Percentiles rank a stretch among this genome's conserved stretches.
These are phyloP conservation scores for Colletotrichum theobromicola DNA, from an alignment of 2,329 filamentous ascomycete species.

Conservation along the genomic window DNA sequence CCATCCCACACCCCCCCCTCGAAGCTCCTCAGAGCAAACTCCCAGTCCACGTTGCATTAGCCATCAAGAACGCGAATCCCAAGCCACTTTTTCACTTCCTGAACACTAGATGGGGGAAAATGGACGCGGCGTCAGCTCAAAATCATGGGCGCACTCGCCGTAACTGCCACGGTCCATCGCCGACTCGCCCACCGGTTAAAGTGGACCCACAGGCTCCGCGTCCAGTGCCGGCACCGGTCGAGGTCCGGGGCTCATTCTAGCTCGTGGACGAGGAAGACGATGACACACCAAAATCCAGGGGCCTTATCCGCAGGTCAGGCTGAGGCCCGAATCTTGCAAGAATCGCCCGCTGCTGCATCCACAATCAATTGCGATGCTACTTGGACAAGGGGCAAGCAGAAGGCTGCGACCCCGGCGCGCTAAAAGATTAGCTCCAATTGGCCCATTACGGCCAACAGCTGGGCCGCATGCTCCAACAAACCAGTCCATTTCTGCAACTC, in stretches of 20 bases:
- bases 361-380: not conserved
- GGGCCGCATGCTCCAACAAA: not conserved
- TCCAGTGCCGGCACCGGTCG: not conserved
- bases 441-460: not conserved
- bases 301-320: not conserved
- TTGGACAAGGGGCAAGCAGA: not conserved
- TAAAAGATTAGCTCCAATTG: not conserved
- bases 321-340: not conserved
- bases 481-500: not conserved
- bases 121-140: not conserved
- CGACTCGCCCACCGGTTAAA: not conserved
- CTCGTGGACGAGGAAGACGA: not conserved
- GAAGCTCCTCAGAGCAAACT: not conserved
- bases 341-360: not conserved
- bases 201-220: not conserved
- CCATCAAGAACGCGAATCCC: not conserved
- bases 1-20: too few species aligned
- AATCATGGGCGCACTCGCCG: not conserved
- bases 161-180: not conserved
- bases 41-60: not conserved
- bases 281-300: not conserved
- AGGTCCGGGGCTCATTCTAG: not conserved
- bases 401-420: not conserved
- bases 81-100: not conserved
- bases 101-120: rapidly evolving